Percentiles rank a stretch among this genome's conserved stretches.
phyloP scores from a whole-genome alignment of 2,329 filamentous ascomycete genomes.

The Diaporthe caulivora region DNA sequence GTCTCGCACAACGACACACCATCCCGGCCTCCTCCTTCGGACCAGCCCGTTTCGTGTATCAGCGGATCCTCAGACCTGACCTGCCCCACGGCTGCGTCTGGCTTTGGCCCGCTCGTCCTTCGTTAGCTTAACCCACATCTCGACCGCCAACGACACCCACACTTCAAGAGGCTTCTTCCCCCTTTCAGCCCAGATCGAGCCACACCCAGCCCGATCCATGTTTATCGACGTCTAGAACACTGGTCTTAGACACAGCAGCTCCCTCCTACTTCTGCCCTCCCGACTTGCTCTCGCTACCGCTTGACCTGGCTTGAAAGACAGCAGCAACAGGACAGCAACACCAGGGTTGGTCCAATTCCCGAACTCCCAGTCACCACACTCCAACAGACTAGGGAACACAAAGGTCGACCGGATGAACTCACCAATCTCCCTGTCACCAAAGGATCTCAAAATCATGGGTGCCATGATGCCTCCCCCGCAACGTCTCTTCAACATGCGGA shows the following conservation, averaged over 20 bases:
- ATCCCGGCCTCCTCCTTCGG: constrained; percentile 30
- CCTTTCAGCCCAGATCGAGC: constrained; percentile 23
- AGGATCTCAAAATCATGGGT: constrained; percentile 41
- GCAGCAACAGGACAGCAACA: constrained; percentile 25
- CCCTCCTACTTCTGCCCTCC: not conserved
- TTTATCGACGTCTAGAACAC: constrained; percentile 28
- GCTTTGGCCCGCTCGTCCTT: constrained; percentile 33
- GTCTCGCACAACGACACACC: not conserved
- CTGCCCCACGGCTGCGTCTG: constrained; percentile 28
- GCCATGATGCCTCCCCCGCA: constrained; percentile 44
- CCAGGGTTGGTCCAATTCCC: constrained; percentile 37
- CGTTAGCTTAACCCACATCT: constrained; percentile 30
- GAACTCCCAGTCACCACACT: constrained; percentile 29
- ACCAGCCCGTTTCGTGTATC: constrained; percentile 31
- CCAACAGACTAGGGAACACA: constrained; percentile 11
- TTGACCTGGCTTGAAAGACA: constrained; percentile 27
- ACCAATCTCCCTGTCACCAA: constrained; percentile 37
- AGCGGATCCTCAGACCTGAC: constrained; percentile 34
- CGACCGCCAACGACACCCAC: not conserved
- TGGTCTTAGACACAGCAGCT: not conserved
- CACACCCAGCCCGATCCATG: constrained; percentile 17
- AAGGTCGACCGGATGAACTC: constrained; percentile 40
- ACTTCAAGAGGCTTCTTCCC: not conserved
- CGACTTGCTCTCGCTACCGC: constrained; percentile 21
- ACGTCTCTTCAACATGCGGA: constrained; percentile 63